A percentile compares a stretch with the other conserved stretches of the same genome.
These are phyloP conservation scores for Debaryomycetaceae sp. DNA, from an alignment of 1,139 yeast species.

Conservation along the genomic window DNA sequence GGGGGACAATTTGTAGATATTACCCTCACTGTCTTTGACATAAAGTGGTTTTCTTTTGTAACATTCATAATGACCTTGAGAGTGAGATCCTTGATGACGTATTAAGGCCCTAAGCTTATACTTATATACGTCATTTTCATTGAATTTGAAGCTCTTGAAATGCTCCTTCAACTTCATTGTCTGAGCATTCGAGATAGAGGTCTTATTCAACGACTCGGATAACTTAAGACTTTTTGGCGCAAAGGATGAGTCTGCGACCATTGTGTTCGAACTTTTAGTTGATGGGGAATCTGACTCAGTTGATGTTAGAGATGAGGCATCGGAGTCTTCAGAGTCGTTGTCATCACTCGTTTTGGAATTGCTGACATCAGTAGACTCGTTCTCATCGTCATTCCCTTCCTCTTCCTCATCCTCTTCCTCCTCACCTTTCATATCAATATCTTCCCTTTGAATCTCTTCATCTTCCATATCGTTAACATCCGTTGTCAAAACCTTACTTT, in stretches of 20 bases:
- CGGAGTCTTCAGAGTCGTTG: conserved; percentile 19
- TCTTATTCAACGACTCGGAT: conserved; percentile 31
- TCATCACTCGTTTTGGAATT: conserved; percentile 11
- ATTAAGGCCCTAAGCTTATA: conserved; percentile 71
- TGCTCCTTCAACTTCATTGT: conserved; percentile 35
- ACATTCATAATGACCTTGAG: conserved; percentile 87
- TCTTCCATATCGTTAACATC: conserved; percentile 47
- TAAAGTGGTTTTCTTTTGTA: conserved; percentile 66
- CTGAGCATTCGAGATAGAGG: conserved; percentile 41
- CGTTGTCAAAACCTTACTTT: conserved; percentile 35
- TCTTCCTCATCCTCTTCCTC: conserved; percentile 19
- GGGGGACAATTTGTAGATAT: conserved; percentile 47
- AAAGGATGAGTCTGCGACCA: conserved; percentile 8
- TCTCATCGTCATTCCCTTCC: conserved; percentile 18
- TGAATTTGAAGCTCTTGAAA: conserved; percentile 40
- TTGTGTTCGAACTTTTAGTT: conserved; percentile 6
- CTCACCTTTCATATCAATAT: conserved; percentile 37
- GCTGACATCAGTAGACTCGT: conserved; percentile 1
- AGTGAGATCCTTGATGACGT: conserved; percentile 85
- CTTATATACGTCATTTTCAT: conserved; percentile 42
- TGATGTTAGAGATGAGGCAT: conserved; percentile 12
- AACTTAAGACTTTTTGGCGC: conserved; percentile 11
- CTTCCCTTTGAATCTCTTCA: conserved; percentile 40
- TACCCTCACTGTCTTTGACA: conserved; percentile 48
- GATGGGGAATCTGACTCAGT: conserved; percentile 8